phyloP scores from a whole-genome alignment of 2,329 filamentous ascomycete species.

The Beauveria pseudobassiana region DNA sequence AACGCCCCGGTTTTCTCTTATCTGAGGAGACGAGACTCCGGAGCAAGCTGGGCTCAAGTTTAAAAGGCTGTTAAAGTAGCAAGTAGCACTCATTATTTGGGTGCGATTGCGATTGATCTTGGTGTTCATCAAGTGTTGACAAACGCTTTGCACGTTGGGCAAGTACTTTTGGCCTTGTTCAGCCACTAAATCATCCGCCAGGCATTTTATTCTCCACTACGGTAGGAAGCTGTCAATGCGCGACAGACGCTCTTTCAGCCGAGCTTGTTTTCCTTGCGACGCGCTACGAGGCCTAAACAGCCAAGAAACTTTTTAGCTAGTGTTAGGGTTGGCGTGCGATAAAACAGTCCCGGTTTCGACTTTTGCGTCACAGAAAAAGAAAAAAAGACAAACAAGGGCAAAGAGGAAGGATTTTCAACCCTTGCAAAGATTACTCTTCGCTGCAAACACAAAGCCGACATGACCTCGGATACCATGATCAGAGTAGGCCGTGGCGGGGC shows the following conservation, averaged over 20 bases:
- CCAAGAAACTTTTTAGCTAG: not conserved
- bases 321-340: not conserved
- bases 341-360: not conserved
- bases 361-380: not conserved
- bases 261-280: not conserved
- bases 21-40: not conserved
- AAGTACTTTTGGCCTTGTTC: not conserved
- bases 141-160: not conserved
- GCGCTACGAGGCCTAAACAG: not conserved
- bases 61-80: not conserved
- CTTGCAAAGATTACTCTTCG: not conserved
- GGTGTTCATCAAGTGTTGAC: not conserved
- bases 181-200: not conserved
- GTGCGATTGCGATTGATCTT: not conserved
- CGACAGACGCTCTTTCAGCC: not conserved
- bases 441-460: not conserved
- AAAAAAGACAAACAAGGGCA: not conserved
- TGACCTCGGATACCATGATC: conserved; percentile 32
- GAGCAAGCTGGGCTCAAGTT: not conserved
- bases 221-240: not conserved
- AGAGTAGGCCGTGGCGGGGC: conserved; percentile 47
- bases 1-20: not conserved
- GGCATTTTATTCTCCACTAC: not conserved
- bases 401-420: not conserved
- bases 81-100: not conserved